Evolutionary conservation across 305 asterid species (phyloP).

Genomic region (Vinca major): DNA sequence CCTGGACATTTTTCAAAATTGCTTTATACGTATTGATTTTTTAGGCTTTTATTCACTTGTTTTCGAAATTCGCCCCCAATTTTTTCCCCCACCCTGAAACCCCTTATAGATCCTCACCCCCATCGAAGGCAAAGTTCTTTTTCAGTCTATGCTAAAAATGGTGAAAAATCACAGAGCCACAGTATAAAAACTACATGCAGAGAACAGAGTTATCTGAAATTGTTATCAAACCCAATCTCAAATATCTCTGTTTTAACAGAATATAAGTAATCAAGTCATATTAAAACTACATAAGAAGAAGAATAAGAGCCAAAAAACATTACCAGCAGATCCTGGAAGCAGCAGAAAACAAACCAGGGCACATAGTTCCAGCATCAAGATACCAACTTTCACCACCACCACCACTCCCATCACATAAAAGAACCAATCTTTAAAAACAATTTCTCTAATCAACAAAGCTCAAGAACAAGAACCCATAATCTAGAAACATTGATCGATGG

Average conservation of each 20-base stretch:
- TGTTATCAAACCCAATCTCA: slow-evolving; percentile 10
- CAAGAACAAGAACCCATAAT: slow-evolving; percentile 16
- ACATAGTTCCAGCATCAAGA: slow-evolving; percentile 37
- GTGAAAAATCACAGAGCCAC: no score
- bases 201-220: neutral
- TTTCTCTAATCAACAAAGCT: slow-evolving; percentile 24
- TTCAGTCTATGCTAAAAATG: no score
- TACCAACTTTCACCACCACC: slow-evolving; percentile 39
- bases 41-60: no score
- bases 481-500: slow-evolving; percentile 27
- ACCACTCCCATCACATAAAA: slow-evolving; percentile 47
- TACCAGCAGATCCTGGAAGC: slow-evolving; percentile 70
- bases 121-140: no score
- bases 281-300: slow-evolving; percentile 6
- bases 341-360: slow-evolving; percentile 40
- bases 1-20: no score
- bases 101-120: no score
- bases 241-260: slow-evolving; percentile 4
- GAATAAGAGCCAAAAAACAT: slow-evolving; percentile 14
- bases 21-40: no score
- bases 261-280: slow-evolving; percentile 2
- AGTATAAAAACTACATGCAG: neutral
- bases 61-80: no score
- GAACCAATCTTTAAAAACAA: slow-evolving; percentile 20
- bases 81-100: no score